Evolutionary conservation across 148 eudicot genomes (phyloP).

Genomic region (Rhododendron ovatum): DNA sequence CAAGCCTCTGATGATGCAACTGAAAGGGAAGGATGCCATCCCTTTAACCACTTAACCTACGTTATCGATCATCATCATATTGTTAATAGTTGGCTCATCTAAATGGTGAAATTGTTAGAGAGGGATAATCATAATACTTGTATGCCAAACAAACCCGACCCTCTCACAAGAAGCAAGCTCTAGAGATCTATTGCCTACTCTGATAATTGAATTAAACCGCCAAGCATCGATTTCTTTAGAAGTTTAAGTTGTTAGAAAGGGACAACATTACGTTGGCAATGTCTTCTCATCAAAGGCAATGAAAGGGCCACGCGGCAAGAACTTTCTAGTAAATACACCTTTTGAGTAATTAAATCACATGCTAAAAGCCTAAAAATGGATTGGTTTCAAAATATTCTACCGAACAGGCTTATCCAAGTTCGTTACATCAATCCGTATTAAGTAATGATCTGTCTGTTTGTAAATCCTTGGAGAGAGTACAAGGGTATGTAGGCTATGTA

Average conservation of each 20-base stretch:
- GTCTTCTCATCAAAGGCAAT: too few relatives aligned
- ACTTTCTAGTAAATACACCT: too few relatives aligned
- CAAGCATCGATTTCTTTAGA: not conserved
- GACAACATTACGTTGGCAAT: not conserved
- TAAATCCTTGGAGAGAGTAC: too few relatives aligned
- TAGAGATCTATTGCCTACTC: not conserved
- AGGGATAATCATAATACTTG: not conserved
- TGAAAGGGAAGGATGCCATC: not conserved
- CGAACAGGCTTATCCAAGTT: not conserved
- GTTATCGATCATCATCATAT: not conserved
- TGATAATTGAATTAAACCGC: not conserved
- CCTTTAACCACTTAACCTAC: not conserved
- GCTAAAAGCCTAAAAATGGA: too few relatives aligned
- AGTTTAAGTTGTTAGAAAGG: not conserved
- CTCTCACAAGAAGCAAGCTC: not conserved
- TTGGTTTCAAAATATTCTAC: too few relatives aligned
- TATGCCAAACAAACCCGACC: not conserved
- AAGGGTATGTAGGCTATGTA: too few relatives aligned
- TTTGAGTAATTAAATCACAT: too few relatives aligned
- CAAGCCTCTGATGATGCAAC: not conserved
- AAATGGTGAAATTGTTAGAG: not conserved
- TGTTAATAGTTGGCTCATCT: too few relatives aligned
- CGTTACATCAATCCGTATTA: not conserved
- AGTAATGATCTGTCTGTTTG: too few relatives aligned
- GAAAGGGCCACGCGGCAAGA: too few relatives aligned